Base-by-base conservation (phyloP, 352 stramenopile species). In the Pythium phragmitis region DNA sequence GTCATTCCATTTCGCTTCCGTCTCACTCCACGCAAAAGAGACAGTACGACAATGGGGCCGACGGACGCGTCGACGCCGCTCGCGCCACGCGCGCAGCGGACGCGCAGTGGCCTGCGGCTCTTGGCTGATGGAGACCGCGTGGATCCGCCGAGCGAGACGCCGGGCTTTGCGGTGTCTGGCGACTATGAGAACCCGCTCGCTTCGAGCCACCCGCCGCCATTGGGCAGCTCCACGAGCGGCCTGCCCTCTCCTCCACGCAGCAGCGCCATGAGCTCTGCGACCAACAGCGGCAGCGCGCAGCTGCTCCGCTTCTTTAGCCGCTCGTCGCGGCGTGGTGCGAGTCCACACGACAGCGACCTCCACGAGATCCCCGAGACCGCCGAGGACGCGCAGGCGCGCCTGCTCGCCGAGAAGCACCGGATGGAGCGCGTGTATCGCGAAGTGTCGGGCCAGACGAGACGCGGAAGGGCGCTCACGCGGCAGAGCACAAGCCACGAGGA, bases 371-470 rank as follows among this genome's bases (percentile, higher is more conserved):
- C 17, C 21, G 54, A 64, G 26, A 46, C 26, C 21, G n/a, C 55
- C 28, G 63, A 64, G 21, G 51, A 65, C 46, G 49, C 50, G 7
- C 28, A 7, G 12, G 56, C 37, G 33, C 63, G 49, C 21, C 47
- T 57, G 55, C 21, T 56, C 19, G 50, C 45, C 33, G 68, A 82
- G 46, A 74, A 78, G 50, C 62, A 75, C 48, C 73, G 77, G 21
- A 87, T 87, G 77, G 70, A 83, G 52, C 73, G 71, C 33, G 77
- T 87, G 26, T 87, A 80, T 43, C 56, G 79, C 19, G 71, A 87
- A 45, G 71, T 87, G 0, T 81, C 70, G 26, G 63, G 74, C 2
- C 65, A 74, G 26, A 80, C 75, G 56, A 64, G 65, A n/a, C 72
- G 72, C 4, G 36, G 61, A 50, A 57, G 63, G 23, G 8, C 55